Conservation (phyloP, 1,284 basidiomycete genomes). For the Flammula alnicola region DNA sequence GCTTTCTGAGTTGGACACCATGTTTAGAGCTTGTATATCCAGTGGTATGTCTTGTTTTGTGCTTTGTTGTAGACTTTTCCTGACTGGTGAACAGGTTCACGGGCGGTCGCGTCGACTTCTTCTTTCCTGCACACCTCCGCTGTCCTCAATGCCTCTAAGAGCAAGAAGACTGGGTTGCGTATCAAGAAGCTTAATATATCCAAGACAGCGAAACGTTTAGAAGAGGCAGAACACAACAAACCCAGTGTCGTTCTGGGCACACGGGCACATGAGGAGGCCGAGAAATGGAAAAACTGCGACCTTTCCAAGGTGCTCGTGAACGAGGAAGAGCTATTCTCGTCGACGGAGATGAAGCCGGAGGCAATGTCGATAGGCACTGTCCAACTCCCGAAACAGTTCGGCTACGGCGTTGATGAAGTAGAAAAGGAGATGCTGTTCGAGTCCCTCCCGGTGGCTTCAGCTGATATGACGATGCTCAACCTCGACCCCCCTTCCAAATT, state of each 20-base stretch:
- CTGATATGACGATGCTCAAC: conserved; percentile 29
- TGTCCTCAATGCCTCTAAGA: conserved; percentile 34
- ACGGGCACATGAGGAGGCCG: conserved; percentile 55
- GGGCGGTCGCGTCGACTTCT: conserved; percentile 46
- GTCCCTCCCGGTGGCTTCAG: conserved; percentile 56
- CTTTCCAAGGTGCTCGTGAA: conserved; percentile 67
- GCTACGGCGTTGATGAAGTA: conserved; percentile 63
- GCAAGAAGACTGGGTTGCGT: conserved; percentile 37
- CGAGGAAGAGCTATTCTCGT: conserved; percentile 49
- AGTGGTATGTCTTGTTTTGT: conserved; percentile 17
- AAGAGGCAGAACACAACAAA: conserved; percentile 45
- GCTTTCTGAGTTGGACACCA: no score
- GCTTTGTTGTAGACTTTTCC: neutral
- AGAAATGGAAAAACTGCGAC: conserved; percentile 67
- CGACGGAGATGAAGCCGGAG: conserved; percentile 28
- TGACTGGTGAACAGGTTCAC: conserved; percentile 38
- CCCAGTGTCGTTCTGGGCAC: conserved; percentile 80
- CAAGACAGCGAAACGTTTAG: conserved; percentile 48
- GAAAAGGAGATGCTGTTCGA: conserved; percentile 65
- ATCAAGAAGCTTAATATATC: conserved; percentile 57
- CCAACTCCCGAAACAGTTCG: conserved; percentile 52
- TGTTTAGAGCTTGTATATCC: conserved; percentile 24
- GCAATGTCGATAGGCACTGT: conserved; percentile 38
- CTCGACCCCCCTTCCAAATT: no score
- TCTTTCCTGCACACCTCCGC: conserved; percentile 61